phyloP scores from a whole-genome alignment of 768 basidiomycete species.

The Collybia sp. region DNA sequence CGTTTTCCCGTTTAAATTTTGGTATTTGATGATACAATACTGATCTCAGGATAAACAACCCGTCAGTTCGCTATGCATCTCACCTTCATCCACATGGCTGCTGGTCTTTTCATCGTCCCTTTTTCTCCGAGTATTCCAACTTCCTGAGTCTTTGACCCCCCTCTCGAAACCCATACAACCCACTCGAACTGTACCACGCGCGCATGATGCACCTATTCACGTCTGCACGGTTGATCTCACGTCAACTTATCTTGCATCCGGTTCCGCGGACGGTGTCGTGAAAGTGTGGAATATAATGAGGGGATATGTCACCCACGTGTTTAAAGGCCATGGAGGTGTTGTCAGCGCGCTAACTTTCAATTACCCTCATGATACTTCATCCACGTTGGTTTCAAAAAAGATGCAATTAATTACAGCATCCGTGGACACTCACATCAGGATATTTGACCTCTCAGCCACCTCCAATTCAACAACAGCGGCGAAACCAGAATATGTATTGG shows the following conservation, averaged over 20 bases:
- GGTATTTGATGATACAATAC: conserved; percentile 1
- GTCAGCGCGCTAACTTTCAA: conserved; percentile 88
- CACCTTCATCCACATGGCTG: conserved; percentile 70
- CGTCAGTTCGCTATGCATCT: conserved; percentile 80
- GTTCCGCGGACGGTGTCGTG: conserved; percentile 93
- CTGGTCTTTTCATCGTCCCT: conserved; percentile 78
- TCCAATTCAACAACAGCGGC: conserved; percentile 50
- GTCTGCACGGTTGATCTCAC: conserved; percentile 82
- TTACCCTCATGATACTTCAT: conserved; percentile 60
- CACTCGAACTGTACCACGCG: conserved; percentile 69
- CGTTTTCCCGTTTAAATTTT: conserved; percentile 24
- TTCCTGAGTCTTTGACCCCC: conserved; percentile 48
- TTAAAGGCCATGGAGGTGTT: conserved; percentile 97
- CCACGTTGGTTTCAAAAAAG: conserved; percentile 37
- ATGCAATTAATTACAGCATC: conserved; percentile 90
- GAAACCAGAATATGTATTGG: conserved; percentile 76
- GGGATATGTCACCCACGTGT: conserved; percentile 90
- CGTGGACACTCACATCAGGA: conserved; percentile 86
- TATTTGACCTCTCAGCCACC: conserved; percentile 81
- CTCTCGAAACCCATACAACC: conserved; percentile 56
- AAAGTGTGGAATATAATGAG: conserved; percentile 93
- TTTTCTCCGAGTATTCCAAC: conserved; percentile 77
- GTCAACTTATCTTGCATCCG: conserved; percentile 89
- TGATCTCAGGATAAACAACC: conserved; percentile 72
- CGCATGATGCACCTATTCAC: conserved; percentile 93